phyloP scores from a whole-genome alignment of 2,329 filamentous ascomycete species.

The Huntiella savannae region DNA sequence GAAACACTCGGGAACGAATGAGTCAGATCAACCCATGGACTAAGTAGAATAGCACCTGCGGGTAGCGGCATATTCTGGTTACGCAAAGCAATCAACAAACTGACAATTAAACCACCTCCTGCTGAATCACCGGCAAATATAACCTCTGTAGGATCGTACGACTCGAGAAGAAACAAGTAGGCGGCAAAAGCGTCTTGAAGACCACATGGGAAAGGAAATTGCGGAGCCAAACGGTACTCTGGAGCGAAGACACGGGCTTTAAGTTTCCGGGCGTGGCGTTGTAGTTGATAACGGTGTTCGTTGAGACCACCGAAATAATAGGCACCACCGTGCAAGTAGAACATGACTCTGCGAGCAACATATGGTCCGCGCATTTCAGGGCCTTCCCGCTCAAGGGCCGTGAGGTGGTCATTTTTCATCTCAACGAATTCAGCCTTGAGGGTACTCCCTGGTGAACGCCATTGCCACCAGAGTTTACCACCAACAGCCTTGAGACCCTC shows the following conservation, averaged over 20 bases:
- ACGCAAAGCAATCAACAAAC: conserved; percentile 58
- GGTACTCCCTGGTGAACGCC: conserved; percentile 47
- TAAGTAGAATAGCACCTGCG: conserved; percentile 76
- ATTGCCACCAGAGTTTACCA: conserved; percentile 77
- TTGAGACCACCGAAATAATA: conserved; percentile 94
- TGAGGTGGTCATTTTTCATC: conserved; percentile 59
- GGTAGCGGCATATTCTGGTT: conserved; percentile 71
- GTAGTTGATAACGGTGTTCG: conserved; percentile 95
- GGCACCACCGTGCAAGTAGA: conserved; percentile 86
- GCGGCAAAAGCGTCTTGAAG: conserved; percentile 76
- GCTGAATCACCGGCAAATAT: conserved; percentile 84
- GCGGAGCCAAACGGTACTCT: conserved; percentile 70
- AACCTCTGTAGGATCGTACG: conserved; percentile 64
- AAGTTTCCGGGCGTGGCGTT: conserved; percentile 83
- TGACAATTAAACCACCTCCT: conserved; percentile 75
- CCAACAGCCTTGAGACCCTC: conserved; percentile 59
- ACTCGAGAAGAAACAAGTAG: conserved; percentile 63
- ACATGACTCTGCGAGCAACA: conserved; percentile 47
- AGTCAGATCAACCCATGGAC: conserved; percentile 88
- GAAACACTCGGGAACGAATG: conserved; percentile 90
- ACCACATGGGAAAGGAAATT: conserved; percentile 90
- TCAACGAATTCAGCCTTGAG: conserved; percentile 89
- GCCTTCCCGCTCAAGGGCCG: conserved; percentile 12
- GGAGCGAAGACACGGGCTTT: conserved; percentile 79
- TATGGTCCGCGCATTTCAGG: conserved; percentile 41